Evolutionary conservation across 208 protist genomes (phyloP), one percentile per base, ranked within the genome.

Genomic region (Trypanosoma cruzi): DNA sequence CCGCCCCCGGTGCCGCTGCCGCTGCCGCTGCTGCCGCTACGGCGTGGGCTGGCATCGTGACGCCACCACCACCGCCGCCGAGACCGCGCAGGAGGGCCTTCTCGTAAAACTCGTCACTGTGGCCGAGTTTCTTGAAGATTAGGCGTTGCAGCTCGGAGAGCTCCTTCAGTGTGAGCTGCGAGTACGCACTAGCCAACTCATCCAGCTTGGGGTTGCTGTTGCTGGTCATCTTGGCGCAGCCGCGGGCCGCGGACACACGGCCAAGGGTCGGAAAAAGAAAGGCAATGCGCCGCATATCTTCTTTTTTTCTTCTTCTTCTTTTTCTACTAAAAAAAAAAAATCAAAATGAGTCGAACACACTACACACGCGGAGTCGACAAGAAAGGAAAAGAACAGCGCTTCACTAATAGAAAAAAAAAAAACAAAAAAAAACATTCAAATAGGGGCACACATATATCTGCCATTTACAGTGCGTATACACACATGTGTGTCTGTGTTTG

Each of bases 41-140:
- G 4, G 52, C 32, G 18, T 14, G 55, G 0, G 40, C 48, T 20
- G 77, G 75, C 54, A 67, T 72, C 61, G 73, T 56, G 29, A 74
- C 77, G 26, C 64, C 72, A 22, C 75, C 89, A 55, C 90, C 90
- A 54, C 87, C 88, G 42, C 73, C 73, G 40, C 90, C 88, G 36
- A 96, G 82, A 36, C 90, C 88, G 44, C 77, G 80, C 24, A 96
- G 80, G 37, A 96, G 83, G 24, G 90, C 90, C 83, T 96, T 91
- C 71, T 96, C 90, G 70, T 96, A 96, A 62, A 96, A 96, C 40
- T 96, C 90, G 44, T 94, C 88, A 64, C 72, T 92, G 79, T 96
- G 90, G 32, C 90, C 90, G 24, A 96, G 73, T 75, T 96, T 90
- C 76, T 93, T 96, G 79, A 96, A 96, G 52, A 96, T 90, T 59